Evolutionary conservation across 257 asterid species (phyloP).

Genomic region (Nicotiana sylvestris): DNA sequence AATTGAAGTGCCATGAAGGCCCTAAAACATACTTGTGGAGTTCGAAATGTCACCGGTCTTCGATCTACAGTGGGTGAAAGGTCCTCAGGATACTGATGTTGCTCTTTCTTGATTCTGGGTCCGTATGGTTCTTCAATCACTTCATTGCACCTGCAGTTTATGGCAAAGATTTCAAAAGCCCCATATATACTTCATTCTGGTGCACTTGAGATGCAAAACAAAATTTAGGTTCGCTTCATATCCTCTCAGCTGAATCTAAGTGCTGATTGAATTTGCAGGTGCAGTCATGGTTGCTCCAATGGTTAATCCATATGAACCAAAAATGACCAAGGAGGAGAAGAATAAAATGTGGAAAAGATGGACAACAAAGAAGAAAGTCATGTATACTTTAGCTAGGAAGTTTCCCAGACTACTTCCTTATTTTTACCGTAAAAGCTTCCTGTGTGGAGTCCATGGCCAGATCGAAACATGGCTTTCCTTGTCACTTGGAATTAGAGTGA

Average conservation of each 20-base stretch:
- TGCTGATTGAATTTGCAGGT: conserved; percentile 45
- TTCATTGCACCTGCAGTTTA: neutral
- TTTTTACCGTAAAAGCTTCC: conserved; percentile 68
- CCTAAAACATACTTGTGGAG: neutral
- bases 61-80: neutral
- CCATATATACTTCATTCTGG: neutral
- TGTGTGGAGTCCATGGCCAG: conserved; percentile 70
- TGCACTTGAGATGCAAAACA: neutral
- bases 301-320: conserved; percentile 88
- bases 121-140: neutral
- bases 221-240: neutral
- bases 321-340: conserved; percentile 67
- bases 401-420: conserved; percentile 66
- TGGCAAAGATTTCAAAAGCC: neutral
- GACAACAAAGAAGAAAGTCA: conserved; percentile 55
- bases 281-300: conserved; percentile 89
- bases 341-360: conserved; percentile 75
- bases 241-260: conserved; percentile 7
- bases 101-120: neutral
- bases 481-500: conserved; percentile 66
- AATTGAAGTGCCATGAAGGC: neutral
- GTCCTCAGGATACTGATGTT: neutral
- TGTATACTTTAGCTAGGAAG: conserved; percentile 64
- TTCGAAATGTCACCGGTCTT: neutral
- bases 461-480: conserved; percentile 59